Conservation (phyloP, 495 filamentous ascomycete species). For the Penicillium coffeae region DNA sequence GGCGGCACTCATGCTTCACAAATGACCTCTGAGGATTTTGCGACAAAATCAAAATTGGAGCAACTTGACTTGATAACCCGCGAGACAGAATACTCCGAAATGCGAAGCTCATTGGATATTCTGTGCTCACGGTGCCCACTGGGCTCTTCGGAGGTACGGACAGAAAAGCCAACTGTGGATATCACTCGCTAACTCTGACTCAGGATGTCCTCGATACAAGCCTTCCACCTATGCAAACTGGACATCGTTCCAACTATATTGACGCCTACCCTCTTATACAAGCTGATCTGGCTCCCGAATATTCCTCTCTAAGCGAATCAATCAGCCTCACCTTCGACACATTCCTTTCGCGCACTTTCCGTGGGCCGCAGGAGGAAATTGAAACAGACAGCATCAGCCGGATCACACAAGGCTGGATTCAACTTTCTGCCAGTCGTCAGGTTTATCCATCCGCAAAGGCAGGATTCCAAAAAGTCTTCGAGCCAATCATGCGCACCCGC, state of each 20-base stretch:
- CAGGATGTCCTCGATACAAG: conserved; percentile 58
- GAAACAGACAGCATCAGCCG: conserved; percentile 24
- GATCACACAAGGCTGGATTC: conserved; percentile 19
- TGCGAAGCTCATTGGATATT: conserved; percentile 37
- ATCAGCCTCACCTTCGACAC: conserved; percentile 36
- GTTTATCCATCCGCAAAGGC: conserved; percentile 9
- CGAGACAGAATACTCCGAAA: conserved; percentile 30
- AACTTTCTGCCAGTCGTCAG: conserved; percentile 10
- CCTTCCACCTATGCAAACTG: conserved; percentile 54
- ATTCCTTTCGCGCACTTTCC: conserved; percentile 28
- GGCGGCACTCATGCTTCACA: conserved; percentile 8
- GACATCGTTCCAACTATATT: conserved; percentile 59
- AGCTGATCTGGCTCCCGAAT: conserved; percentile 38
- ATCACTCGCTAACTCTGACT: conserved; percentile 19
- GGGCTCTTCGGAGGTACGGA: conserved; percentile 28
- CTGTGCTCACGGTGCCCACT: conserved; percentile 29
- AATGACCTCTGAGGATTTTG: conserved; percentile 5
- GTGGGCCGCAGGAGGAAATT: conserved; percentile 24
- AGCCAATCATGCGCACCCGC: conserved; percentile 31
- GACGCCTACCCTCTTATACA: conserved; percentile 61
- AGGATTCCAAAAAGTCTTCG: conserved; percentile 30
- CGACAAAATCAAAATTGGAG: conserved; percentile 17
- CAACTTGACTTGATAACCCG: conserved; percentile 26
- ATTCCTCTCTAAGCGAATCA: conserved; percentile 31
- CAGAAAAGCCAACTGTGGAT: neutral